Base-by-base conservation (phyloP, 2,329 filamentous ascomycete species). In the Exserohilum rostratum region DNA sequence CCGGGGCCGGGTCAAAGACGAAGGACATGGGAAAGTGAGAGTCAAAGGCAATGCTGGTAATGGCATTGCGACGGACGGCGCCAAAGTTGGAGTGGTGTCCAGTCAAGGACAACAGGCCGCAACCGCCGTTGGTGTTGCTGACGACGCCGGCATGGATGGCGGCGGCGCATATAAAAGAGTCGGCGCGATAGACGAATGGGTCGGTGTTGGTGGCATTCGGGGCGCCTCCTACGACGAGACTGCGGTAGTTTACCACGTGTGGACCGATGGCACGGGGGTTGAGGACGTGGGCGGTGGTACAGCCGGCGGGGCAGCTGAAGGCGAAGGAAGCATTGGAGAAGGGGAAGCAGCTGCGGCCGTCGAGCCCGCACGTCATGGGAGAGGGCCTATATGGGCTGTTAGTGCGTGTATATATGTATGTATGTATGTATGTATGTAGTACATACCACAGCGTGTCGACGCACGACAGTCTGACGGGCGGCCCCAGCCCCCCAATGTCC, bases 401-500 rank as follows among this genome's bases (percentile, higher is more conserved):
- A 29, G 42, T 31, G 31, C 7, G 22, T 4, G 7, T 25, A 7
- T 4, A 25, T 25, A 25, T 4, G 7, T 25, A 7, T 4, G 7
- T 25, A 25, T 5, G 22, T 25, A 7, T 4, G 7, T 25, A 25
- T 25, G 22, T 7, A 25, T 4, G 22, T 25, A 25, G 6, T 35
- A 53, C 68, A 11, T 79, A 82, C 89, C 90, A 95, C 68, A 90
- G 89, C 6, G 85, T 82, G 43, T 82, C 79, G 13, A 83, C 83
- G 72, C 90, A 95, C 12, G 84, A 80, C 47, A 93, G 83, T 55
- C 82, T 80, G 42, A 82, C 79, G 0, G 90, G 89, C 42, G 78
- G 78, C n/a, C 89, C 89, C 77, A 87, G 90, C 38, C 84, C 87
- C n/a, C 80, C 82, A 46, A 93, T 82, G 60, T 89, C 83, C 20